Base-by-base conservation (phyloP, 177 flowering plant genomes). In the Vitis hybrid region DNA sequence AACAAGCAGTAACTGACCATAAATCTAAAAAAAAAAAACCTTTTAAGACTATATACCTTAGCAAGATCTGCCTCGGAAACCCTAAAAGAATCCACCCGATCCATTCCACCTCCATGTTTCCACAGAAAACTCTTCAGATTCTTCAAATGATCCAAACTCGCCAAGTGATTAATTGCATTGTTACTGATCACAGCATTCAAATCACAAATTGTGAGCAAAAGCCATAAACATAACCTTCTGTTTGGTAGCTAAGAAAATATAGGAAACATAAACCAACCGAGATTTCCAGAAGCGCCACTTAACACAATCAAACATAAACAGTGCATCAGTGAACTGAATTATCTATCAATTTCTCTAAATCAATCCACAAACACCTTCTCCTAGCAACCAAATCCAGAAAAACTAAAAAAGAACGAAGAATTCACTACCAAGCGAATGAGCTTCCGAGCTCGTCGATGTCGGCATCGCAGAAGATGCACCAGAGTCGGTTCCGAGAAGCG, bases 391-490 rank as follows among this genome's bases (percentile, higher is more conserved):
- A 39, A 66, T 3, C 45, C 68, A 51, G 12, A 39, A 2, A 56
- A 58, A 12, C 31, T 14, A 11, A 60, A 67, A 7, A 7, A 39
- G 8, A 31, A n/a, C 18, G 2, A 72, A 12, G 62, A 71, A 26
- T 31, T 13, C 13, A 55, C 55, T 81, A 94, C 98, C 97, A 89
- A 26, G 92, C 83, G 55, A 91, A 86, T 51, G 67, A 64, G 78
- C 88, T 85, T 5, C 69, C 81, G 29, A 77, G 74, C 78, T 94
- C 94, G 33, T 73, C 73, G 60, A 93, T 62, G 52, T 86, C 88
- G 60, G 20, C 31, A 33, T 89, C 93, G 74, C 98, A 94, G 79
- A 92, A 91, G 73, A 89, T 82, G 71, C 99, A 93, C 99, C 99
- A 94, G 55, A 93, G 16, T 18, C 88, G 88, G 51, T 81, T 86